Evolutionary conservation across 2,329 filamentous ascomycete genomes (phyloP).

Genomic region (Claviceps paspali): DNA sequence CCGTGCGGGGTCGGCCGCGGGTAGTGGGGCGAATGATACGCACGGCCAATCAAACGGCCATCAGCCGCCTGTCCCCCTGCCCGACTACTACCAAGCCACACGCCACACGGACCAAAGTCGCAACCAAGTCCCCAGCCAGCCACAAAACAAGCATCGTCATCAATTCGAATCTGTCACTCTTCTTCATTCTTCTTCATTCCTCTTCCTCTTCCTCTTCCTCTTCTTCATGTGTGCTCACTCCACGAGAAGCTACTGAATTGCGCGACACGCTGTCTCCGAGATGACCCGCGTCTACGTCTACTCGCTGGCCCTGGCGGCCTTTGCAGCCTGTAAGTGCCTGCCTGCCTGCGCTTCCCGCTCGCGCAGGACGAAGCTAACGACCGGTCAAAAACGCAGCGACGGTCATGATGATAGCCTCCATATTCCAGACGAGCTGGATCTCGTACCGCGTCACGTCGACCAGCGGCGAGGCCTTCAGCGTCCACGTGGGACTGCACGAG

Average conservation of each 20-base stretch:
- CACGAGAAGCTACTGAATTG: neutral
- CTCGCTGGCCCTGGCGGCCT: constrained; percentile 24
- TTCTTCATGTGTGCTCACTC: neutral
- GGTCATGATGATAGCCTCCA: constrained; percentile 54
- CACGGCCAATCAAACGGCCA: no score
- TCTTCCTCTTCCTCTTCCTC: neutral
- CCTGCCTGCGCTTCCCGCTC: no score
- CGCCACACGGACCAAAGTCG: no score
- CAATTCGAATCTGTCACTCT: no score
- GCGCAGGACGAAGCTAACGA: constrained; percentile 22
- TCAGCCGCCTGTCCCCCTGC: no score
- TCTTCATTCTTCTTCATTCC: no score
- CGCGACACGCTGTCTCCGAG: constrained; percentile 4
- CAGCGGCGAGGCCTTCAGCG: constrained; percentile 30
- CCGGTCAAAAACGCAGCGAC: constrained; percentile 44
- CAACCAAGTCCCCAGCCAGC: no score
- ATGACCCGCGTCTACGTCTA: constrained; percentile 32
- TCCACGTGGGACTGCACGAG: constrained; percentile 63
- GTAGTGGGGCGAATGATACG: no score
- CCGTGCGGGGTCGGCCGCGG: no score
- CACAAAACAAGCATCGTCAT: no score
- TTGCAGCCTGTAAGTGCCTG: constrained; percentile 29
- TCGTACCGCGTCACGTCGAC: constrained; percentile 41
- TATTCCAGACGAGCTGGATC: constrained; percentile 58
- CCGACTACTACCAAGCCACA: no score